These are phyloP conservation scores for Cymodocea nodosa DNA, from an alignment of 116 monocot species.

Conservation along the genomic window DNA sequence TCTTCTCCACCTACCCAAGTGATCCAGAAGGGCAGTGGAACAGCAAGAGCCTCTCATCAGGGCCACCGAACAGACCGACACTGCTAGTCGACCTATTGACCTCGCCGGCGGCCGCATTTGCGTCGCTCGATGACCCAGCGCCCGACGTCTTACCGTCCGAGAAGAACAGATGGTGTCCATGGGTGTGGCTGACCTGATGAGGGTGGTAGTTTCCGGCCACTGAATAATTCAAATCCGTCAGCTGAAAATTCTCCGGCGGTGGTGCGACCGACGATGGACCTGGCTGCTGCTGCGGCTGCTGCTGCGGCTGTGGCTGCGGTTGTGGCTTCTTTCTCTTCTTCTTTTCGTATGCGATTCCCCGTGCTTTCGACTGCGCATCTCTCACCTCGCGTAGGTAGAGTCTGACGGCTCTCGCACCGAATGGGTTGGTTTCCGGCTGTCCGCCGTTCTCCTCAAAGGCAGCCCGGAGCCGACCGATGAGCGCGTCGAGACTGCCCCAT, in stretches of 20 bases:
- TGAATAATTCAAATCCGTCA: background rate
- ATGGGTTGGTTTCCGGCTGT: constrained; percentile 64
- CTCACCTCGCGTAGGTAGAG: constrained; percentile 59
- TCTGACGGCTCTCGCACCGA: constrained; percentile 65
- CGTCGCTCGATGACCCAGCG: background rate
- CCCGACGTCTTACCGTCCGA: background rate
- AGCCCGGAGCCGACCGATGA: constrained; percentile 71
- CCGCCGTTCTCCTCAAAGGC: constrained; percentile 87
- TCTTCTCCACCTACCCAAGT: background rate
- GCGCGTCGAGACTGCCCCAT: constrained; percentile 81
- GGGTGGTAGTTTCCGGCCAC: background rate
- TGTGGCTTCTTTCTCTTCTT: constrained; percentile 51
- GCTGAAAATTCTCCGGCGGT: background rate
- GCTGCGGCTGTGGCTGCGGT: background rate
- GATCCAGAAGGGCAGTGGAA: background rate
- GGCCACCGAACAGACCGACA: background rate
- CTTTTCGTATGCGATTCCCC: constrained; percentile 71
- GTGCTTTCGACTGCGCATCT: constrained; percentile 55
- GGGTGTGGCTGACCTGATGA: background rate
- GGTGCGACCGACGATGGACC: background rate
- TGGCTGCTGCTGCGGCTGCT: too few species aligned
- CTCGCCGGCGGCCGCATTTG: background rate
- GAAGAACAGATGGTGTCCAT: background rate
- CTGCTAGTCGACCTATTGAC: background rate
- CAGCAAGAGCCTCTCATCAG: background rate